Base-by-base conservation (phyloP, 2,329 filamentous ascomycete species). In the Tolypocladium capitatum region DNA sequence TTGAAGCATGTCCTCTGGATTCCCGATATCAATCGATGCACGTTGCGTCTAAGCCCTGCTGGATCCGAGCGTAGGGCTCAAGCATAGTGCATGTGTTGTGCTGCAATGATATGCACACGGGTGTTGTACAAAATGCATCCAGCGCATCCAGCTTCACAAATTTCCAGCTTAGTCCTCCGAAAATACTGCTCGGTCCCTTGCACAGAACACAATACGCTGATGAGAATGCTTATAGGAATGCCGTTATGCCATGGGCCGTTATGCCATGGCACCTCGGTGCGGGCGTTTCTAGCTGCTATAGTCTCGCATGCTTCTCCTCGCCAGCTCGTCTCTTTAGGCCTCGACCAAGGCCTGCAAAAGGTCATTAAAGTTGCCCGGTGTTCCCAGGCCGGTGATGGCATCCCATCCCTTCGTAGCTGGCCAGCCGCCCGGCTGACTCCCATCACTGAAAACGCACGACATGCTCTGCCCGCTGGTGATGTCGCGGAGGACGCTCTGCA, bases 361-460 rank as follows among this genome's bases (percentile, higher is more conserved):
- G 53, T 62, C 60, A 8, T 57, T 50, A 56, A 73, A 74, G 34
- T 71, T 63, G 34, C 60, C 60, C 0, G 72, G 66, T 33, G 71
- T 68, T 0, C 74, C 73, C 20, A 75, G 50, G 44, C 79, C 74
- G 1, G 73, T 75, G 4, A 73, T 67, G 1, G 68, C 63, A 51
- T 76, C 73, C 56, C 66, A 76, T 0, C 73, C 73, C 46, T 59
- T 49, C 8, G 54, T 55, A 3, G 71, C 69, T 16, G 65, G 61
- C 70, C 73, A 77, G 0, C 71, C 72, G 1, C 60, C 59, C 2
- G 63, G 61, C 18, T 47, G 55, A 1, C 56, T 51, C 1, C 61
- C 63, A 4, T 63, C 58, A 55, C 51, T 46, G 47, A 66, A 70
- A 3, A 51, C 51, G 45, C 73, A 76, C 3, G 67, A 65, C 11